phyloP scores from a whole-genome alignment of 352 stramenopile species.

The Phytopythium montanum region DNA sequence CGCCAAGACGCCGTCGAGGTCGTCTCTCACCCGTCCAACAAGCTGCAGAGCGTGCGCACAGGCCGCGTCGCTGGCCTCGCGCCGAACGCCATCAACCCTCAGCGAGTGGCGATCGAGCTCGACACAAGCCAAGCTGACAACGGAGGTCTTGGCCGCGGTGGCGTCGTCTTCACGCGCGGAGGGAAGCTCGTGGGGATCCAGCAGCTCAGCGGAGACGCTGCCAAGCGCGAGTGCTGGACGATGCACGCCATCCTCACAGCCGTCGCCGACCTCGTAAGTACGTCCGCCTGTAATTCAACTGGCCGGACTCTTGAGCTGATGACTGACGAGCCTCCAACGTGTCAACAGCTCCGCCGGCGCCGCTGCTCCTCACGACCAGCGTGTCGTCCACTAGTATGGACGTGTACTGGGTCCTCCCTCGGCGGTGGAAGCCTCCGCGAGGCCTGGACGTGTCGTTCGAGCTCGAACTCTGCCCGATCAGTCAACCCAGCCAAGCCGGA shows the following conservation, averaged over 20 bases:
- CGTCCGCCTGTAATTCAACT: slow-evolving; percentile 14
- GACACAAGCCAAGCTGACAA: slow-evolving; percentile 24
- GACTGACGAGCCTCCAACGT: not conserved
- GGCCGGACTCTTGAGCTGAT: not conserved
- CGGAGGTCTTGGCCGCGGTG: not conserved
- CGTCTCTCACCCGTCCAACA: slow-evolving; percentile 55
- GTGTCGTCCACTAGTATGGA: slow-evolving; percentile 36
- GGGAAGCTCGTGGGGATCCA: slow-evolving; percentile 60
- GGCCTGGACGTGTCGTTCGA: slow-evolving; percentile 44
- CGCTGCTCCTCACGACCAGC: slow-evolving; percentile 50
- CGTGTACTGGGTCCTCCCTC: slow-evolving; percentile 56
- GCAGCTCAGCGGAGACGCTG: slow-evolving; percentile 30
- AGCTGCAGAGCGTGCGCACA: slow-evolving; percentile 42
- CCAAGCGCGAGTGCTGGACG: slow-evolving; percentile 38
- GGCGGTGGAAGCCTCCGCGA: slow-evolving; percentile 35
- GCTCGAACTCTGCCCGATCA: slow-evolving; percentile 38
- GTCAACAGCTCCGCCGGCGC: slow-evolving; percentile 39
- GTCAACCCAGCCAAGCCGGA: not conserved
- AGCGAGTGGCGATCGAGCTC: slow-evolving; percentile 29
- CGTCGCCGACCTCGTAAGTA: slow-evolving; percentile 53
- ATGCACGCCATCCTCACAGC: slow-evolving; percentile 53
- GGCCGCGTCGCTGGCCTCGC: slow-evolving; percentile 29
- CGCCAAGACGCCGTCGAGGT: slow-evolving; percentile 35
- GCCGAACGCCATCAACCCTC: slow-evolving; percentile 56
- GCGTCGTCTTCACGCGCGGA: slow-evolving; percentile 45